Base-by-base conservation (phyloP, 345 rosid species). In the Orychophragmus violaceus region DNA sequence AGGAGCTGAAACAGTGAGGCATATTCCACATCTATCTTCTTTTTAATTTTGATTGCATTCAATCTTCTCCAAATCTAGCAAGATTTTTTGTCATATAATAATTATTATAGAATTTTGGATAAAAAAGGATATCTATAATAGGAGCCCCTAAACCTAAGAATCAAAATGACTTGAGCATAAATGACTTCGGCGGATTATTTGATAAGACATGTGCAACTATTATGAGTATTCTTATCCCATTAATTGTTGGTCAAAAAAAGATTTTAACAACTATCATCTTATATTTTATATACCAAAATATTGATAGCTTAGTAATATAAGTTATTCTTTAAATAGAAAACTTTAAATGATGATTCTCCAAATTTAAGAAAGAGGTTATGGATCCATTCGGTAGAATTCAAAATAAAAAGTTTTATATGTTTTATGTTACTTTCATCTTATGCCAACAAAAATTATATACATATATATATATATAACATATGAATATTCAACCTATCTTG, bases 11-110 rank as follows among this genome's bases (percentile, higher is more conserved):
- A 55, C 39, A 71, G 61, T 70, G 42, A 54, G 21, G 70, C 64
- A 71, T 71, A 71, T 71, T 64, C 64, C 70, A 56, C 55, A 37
- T 71, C 44, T 4, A 62, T 53, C 28, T 42, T 8, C 14, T 62
- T 56, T 71, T 53, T 29, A 62, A 36, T 59, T 21, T 53, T 29
- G 68, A 36, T 59, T 21, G 36, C 62, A 11, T 63, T 63, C 55
- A 8, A 45, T 71, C 52, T 45, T 63, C 24, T 64, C 63, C 69
- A 71, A 62, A 71, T 71, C 75, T 54, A 53, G 30, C 62, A 62
- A n/a, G 56, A 53, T 62, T 53, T 37, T 62, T 53, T 37, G 62
- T 5, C 56, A 4, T 14, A 16, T 30, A 42, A 51, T 17, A 4
- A 50, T 18, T 44, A 8, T 7, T n/a, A n/a, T n/a, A n/a, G n/a